Conservation (phyloP, 805 yeast species). For the Teunomyces funiuensis region DNA sequence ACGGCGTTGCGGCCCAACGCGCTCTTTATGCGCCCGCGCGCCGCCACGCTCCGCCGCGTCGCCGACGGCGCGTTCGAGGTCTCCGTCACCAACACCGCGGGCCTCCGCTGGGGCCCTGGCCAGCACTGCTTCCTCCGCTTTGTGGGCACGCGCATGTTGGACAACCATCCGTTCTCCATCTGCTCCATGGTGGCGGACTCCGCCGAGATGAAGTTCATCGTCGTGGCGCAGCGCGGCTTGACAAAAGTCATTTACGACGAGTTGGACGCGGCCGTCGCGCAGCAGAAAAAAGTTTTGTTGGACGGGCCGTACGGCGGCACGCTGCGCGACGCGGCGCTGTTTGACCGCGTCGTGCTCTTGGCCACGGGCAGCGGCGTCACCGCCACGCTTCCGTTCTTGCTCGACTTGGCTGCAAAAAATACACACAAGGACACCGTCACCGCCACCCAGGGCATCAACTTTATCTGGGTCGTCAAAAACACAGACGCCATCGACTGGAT, state of each 20-base stretch:
- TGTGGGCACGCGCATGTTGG: slow-evolving; percentile 42
- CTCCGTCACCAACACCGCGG: slow-evolving; percentile 33
- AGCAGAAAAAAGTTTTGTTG: slow-evolving; percentile 34
- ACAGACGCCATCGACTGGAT: slow-evolving; percentile 41
- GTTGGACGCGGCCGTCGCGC: slow-evolving; percentile 26
- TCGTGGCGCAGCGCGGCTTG: slow-evolving; percentile 48
- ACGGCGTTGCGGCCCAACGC: slow-evolving; percentile 46
- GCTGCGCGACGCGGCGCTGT: slow-evolving; percentile 43
- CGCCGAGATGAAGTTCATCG: slow-evolving; percentile 41
- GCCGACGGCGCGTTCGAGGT: slow-evolving; percentile 30
- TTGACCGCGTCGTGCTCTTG: slow-evolving; percentile 42
- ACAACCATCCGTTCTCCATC: slow-evolving; percentile 59
- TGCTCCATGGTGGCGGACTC: slow-evolving; percentile 27
- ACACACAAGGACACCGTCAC: slow-evolving; percentile 14
- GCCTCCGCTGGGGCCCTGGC: slow-evolving; percentile 51
- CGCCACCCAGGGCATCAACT: slow-evolving; percentile 30
- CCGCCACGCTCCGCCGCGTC: slow-evolving; percentile 29
- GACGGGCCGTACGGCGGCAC: slow-evolving; percentile 65
- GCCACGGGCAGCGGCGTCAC: slow-evolving; percentile 56
- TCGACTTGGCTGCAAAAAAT: slow-evolving; percentile 14
- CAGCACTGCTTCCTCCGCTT: slow-evolving; percentile 55
- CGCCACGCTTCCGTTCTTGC: slow-evolving; percentile 47
- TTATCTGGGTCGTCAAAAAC: slow-evolving; percentile 46
- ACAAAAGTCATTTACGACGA: slow-evolving; percentile 36
- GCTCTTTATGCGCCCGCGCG: slow-evolving; percentile 38